Evolutionary conservation across 1,284 basidiomycete genomes (phyloP).

Genomic region (Pyrrhoderma noxium): DNA sequence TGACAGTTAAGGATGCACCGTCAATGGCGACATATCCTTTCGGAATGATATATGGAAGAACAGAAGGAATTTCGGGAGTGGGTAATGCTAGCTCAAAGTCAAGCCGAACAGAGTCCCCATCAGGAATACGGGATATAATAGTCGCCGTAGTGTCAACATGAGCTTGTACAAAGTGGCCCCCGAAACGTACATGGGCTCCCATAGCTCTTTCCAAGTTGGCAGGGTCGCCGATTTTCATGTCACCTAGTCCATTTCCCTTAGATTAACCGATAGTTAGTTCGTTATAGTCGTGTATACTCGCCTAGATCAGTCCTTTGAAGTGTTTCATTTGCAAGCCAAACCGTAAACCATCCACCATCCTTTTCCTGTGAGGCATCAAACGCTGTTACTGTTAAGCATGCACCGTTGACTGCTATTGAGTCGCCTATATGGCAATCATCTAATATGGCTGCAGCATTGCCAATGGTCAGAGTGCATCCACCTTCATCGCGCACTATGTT

Average conservation of each 20-base stretch:
- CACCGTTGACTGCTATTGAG: constrained; percentile 81
- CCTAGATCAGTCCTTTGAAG: constrained; percentile 87
- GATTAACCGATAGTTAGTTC: not conserved
- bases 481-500: constrained; percentile 55
- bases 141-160: constrained; percentile 90
- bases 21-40: constrained; percentile 97
- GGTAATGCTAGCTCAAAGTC: constrained; percentile 69
- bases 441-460: constrained; percentile 68
- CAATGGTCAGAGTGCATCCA: constrained; percentile 83
- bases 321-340: constrained; percentile 95
- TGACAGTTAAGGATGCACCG: constrained; percentile 90
- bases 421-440: constrained; percentile 92
- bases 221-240: constrained; percentile 71
- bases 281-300: constrained; percentile 28
- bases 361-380: constrained; percentile 49
- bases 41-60: constrained; percentile 83
- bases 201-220: constrained; percentile 96
- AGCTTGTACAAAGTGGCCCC: constrained; percentile 98
- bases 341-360: constrained; percentile 77
- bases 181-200: constrained; percentile 86
- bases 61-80: constrained; percentile 51
- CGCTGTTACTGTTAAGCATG: constrained; percentile 85
- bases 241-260: constrained; percentile 40
- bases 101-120: constrained; percentile 85
- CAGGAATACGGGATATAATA: constrained; percentile 57